A percentile compares a stretch with the other conserved stretches of the same genome.
Evolutionary conservation across 768 basidiomycete genomes (phyloP).

Genomic region (Lentinula lateritia): DNA sequence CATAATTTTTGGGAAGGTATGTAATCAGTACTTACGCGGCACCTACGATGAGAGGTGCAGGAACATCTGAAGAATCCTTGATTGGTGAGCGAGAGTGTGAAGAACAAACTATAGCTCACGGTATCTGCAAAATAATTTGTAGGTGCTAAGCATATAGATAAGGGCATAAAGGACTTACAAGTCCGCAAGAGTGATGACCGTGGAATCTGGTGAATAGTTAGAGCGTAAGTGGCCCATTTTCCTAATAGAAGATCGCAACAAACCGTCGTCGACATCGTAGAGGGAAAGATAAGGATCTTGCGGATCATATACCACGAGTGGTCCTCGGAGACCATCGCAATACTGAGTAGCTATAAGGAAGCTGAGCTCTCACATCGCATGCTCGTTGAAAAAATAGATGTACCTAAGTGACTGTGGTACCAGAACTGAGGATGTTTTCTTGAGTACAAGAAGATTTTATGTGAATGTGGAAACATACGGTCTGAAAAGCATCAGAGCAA

Average conservation of each 20-base stretch:
- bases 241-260: neutral
- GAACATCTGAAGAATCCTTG: neutral
- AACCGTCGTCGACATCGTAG: slow-evolving; percentile 21
- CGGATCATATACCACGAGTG: slow-evolving; percentile 28
- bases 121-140: slow-evolving; percentile 1
- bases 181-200: slow-evolving; percentile 29
- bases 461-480: neutral
- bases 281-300: slow-evolving; percentile 12
- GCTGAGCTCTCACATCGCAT: slow-evolving; percentile 20
- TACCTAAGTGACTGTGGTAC: slow-evolving; percentile 17
- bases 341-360: slow-evolving; percentile 31
- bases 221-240: neutral
- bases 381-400: neutral
- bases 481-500: neutral
- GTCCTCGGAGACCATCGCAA: slow-evolving; percentile 35
- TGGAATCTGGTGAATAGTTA: slow-evolving; percentile 13
- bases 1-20: neutral
- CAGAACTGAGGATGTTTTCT: neutral
- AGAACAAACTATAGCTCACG: neutral
- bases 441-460: neutral
- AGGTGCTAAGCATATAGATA: slow-evolving; percentile 6
- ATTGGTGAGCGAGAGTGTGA: no score
- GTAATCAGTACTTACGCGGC: neutral
- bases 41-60: neutral
- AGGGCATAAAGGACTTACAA: slow-evolving; percentile 18